Percentiles rank a stretch among this genome's conserved stretches.
Conservation (phyloP, 495 filamentous ascomycete species). For the Podospora didyma region DNA sequence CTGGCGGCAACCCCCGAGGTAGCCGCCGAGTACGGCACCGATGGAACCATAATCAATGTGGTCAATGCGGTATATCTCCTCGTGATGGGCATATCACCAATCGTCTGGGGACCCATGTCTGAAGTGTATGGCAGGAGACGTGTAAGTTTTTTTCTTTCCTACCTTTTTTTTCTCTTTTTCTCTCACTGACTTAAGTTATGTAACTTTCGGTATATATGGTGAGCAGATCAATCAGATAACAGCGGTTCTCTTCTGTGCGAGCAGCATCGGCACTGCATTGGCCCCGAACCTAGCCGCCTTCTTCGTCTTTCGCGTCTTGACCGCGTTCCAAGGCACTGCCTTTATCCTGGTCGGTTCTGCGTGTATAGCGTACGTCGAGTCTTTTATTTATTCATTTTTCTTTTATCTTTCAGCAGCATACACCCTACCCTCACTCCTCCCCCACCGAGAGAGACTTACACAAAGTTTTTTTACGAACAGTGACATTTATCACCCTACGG, state of each 20-base stretch:
- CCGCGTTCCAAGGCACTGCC: constrained; percentile 67
- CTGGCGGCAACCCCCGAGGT: constrained; percentile 68
- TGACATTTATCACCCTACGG: constrained; percentile 60
- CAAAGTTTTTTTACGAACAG: constrained; percentile 31
- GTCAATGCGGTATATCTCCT: constrained; percentile 67
- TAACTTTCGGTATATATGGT: neutral
- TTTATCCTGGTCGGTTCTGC: constrained; percentile 64
- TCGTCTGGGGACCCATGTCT: constrained; percentile 64
- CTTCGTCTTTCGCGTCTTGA: constrained; percentile 66
- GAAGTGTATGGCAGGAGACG: constrained; percentile 62
- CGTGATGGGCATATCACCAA: constrained; percentile 65
- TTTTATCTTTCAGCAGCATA: neutral
- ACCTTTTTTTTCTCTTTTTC: no score
- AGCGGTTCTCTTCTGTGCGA: constrained; percentile 55
- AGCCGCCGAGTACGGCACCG: constrained; percentile 56
- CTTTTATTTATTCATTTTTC: neutral
- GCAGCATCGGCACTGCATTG: constrained; percentile 63
- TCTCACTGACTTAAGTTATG: no score
- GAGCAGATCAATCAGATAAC: constrained; percentile 47
- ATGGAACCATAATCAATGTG: constrained; percentile 62
- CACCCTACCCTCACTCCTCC: no score
- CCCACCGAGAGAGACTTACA: neutral
- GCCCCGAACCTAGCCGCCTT: constrained; percentile 63
- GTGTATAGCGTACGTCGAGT: constrained; percentile 48
- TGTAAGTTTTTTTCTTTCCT: no score